These are phyloP conservation scores for Phytophthora litchii DNA, from an alignment of 352 stramenopile species.

Conservation along the genomic window DNA sequence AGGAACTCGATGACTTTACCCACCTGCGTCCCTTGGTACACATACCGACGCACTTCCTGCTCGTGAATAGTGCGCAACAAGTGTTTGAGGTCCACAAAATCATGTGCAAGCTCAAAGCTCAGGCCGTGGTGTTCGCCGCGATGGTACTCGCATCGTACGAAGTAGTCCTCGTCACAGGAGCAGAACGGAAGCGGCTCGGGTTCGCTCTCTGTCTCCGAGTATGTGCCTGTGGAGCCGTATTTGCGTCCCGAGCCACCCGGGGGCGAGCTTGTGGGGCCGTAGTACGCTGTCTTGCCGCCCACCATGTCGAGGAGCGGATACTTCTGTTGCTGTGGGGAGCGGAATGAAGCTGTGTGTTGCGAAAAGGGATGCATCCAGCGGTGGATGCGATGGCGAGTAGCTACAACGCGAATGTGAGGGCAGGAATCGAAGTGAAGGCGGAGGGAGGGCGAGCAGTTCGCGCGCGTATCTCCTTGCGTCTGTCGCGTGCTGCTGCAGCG, in stretches of 20 bases:
- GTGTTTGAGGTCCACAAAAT: slow-evolving; percentile 58
- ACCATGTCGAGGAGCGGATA: slow-evolving; percentile 25
- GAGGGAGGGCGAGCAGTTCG: slow-evolving; percentile 4
- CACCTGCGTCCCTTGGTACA: slow-evolving; percentile 58
- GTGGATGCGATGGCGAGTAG: slow-evolving; percentile 2
- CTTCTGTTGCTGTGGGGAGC: slow-evolving; percentile 7
- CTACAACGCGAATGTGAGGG: slow-evolving; percentile 13
- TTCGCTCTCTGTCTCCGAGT: slow-evolving; percentile 61
- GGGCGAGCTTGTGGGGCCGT: slow-evolving; percentile 19
- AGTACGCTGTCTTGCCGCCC: slow-evolving; percentile 25
- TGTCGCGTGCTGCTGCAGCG: slow-evolving; percentile 16
- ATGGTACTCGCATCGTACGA: slow-evolving; percentile 55
- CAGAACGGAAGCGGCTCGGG: slow-evolving; percentile 53
- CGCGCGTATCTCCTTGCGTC: slow-evolving; percentile 18
- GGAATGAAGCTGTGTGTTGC: slow-evolving; percentile 11
- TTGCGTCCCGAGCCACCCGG: slow-evolving; percentile 20
- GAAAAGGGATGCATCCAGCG: slow-evolving; percentile 23
- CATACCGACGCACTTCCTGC: slow-evolving; percentile 55
- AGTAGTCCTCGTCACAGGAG: slow-evolving; percentile 54
- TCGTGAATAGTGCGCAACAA: slow-evolving; percentile 52
- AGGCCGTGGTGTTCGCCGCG: slow-evolving; percentile 53
- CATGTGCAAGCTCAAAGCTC: slow-evolving; percentile 55
- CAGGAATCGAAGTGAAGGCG: slow-evolving; percentile 26
- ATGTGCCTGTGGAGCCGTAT: slow-evolving; percentile 40
- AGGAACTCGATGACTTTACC: slow-evolving; percentile 66